These are phyloP conservation scores for Drosera capensis DNA, from an alignment of 148 eudicot genomes.

Conservation along the genomic window DNA sequence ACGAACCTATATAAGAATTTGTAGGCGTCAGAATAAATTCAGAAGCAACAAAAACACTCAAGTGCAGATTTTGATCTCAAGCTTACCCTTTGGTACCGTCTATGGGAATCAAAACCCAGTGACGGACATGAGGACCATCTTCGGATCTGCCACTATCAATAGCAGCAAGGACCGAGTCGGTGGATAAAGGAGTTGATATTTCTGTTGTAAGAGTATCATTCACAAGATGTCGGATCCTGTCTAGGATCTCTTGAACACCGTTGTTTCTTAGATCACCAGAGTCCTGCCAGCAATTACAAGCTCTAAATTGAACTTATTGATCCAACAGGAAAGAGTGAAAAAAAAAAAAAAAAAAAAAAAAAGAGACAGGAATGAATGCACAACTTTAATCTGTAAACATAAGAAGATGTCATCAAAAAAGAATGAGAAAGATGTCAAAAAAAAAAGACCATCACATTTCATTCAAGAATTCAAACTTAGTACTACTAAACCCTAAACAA, in stretches of 20 bases:
- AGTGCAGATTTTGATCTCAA: not conserved
- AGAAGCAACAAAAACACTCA: not conserved
- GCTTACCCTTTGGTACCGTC: slow-evolving; percentile 98
- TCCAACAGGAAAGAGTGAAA: not conserved
- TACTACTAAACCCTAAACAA: no score
- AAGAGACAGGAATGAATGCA: no score
- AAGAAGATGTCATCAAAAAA: no score
- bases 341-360: no score
- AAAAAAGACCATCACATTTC: no score
- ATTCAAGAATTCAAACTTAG: no score
- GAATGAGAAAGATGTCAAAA: no score
- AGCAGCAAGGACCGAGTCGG: slow-evolving; percentile 61
- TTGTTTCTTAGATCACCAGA: slow-evolving; percentile 71
- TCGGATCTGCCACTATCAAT: slow-evolving; percentile 89
- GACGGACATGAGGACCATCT: slow-evolving; percentile 78
- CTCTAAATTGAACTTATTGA: slow-evolving; percentile 1
- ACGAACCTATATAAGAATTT: slow-evolving; percentile 32
- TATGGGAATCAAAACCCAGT: slow-evolving; percentile 97
- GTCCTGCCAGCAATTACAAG: slow-evolving; percentile 35
- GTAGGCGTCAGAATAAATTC: slow-evolving; percentile 9
- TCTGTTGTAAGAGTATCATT: slow-evolving; percentile 67
- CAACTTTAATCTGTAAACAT: no score
- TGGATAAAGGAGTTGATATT: slow-evolving; percentile 41
- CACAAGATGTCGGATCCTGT: slow-evolving; percentile 71
- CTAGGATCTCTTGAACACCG: slow-evolving; percentile 48